phyloP scores from a whole-genome alignment of 2,329 filamentous ascomycete genomes.

The Raffaelea deltoideospora region DNA sequence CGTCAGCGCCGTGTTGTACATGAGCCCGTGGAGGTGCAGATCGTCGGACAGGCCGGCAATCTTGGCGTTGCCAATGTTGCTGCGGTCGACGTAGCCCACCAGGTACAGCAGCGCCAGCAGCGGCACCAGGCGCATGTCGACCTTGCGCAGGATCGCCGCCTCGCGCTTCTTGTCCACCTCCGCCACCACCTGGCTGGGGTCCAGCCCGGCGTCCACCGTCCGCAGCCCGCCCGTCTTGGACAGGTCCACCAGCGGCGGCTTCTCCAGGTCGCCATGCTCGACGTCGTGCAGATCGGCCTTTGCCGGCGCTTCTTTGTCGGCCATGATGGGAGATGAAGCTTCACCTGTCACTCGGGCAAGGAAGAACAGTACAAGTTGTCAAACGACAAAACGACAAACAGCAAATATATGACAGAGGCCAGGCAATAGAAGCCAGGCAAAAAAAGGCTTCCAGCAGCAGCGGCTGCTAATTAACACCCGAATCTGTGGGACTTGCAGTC shows the following conservation, averaged over 20 bases:
- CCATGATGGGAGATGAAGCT: no score
- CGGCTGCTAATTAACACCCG: no score
- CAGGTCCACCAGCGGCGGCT: neutral
- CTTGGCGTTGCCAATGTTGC: constrained; percentile 9
- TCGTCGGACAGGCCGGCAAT: constrained; percentile 6
- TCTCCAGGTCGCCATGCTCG: constrained; percentile 3
- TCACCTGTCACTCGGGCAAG: no score
- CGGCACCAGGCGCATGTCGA: constrained; percentile 6
- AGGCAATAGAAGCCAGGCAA: no score
- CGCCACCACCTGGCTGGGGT: constrained; percentile 2
- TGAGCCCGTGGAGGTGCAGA: constrained; percentile 4
- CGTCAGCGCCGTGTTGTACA: constrained; percentile 9
- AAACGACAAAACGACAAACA: no score
- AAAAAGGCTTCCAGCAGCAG: no score
- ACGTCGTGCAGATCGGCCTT: neutral
- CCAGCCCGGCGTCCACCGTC: constrained; percentile 4
- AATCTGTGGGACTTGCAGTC: no score
- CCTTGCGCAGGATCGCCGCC: constrained; percentile 5
- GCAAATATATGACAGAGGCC: no score
- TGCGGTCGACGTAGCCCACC: constrained; percentile 2
- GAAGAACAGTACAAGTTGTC: no score
- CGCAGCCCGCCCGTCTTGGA: constrained; percentile 1
- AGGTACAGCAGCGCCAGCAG: constrained; percentile 8
- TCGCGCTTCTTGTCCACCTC: constrained; percentile 3
- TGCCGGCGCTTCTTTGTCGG: neutral